Evolutionary conservation across 306 rosid species (phyloP), one percentile per base, ranked within the genome.

Genomic region (Rosa chinensis): DNA sequence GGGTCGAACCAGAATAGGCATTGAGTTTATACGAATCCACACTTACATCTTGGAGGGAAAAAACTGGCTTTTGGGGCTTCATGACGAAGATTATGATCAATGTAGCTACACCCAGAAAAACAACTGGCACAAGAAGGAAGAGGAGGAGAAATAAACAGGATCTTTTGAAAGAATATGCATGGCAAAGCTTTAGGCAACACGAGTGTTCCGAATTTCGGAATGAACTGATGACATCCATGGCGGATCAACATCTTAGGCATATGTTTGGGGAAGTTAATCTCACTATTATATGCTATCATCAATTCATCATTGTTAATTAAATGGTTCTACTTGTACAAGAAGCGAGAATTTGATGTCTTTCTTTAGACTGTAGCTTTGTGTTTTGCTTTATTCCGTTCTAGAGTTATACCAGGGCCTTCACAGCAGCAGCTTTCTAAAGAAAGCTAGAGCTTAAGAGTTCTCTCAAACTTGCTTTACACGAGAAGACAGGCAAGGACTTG

Each of bases 1-100:
- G 73, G 42, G 80, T 58, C 47, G 78, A 62, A 23, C 35, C 72
- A 23, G 81, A 80, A 77, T 73, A 42, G 64, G 80, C 72, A 6
- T 87, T 70, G 8, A 74, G 77, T 66, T 77, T 16, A 74, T 82
- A 82, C 43, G 70, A 77, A 49, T 82, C 85, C 45, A 87, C 21
- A 23, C 45, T 84, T 13, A 66, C 28, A 18, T 42, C 64, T 74
- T 77, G 21, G 56, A 78, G 42, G n/a, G 83, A 63, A 73, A 82
- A 84, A 79, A 80, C 47, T 4, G 88, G 90, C 42, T 70, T 77
- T 69, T 80, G 84, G 47, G 88, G 90, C 82, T 78, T 87, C 68
- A 84, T 0, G 47, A 70, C 16, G 43, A 82, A 81, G 78, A 84
- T 64, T 42, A 82, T 52, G 42, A 84, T 70, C 49, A 80, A 77